Percentiles rank a stretch among this genome's conserved stretches.
phyloP scores from a whole-genome alignment of 2,329 filamentous ascomycete species.

The Ascochyta pisi region DNA sequence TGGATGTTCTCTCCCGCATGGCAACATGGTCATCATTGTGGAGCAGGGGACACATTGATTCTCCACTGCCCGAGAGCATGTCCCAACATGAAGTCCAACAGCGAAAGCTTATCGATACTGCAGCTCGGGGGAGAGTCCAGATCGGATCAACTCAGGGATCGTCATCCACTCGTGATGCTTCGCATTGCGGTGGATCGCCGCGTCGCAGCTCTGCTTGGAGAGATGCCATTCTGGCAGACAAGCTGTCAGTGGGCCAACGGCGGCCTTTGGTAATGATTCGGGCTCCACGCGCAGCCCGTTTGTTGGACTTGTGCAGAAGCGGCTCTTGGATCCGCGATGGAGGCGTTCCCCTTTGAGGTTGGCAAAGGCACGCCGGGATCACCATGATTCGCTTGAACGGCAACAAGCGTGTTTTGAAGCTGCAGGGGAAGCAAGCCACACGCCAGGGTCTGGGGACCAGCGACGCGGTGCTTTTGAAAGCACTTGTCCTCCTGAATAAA shows the following conservation, averaged over 20 bases:
- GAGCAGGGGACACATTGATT: conserved; percentile 10
- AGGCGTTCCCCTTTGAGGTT: conserved; percentile 17
- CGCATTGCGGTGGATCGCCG: neutral
- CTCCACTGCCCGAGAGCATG: conserved; percentile 8
- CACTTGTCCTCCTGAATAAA: conserved; percentile 18
- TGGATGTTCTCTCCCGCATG: conserved; percentile 4
- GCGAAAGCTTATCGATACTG: conserved; percentile 26
- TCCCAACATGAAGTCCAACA: conserved; percentile 16
- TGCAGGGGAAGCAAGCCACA: conserved; percentile 20
- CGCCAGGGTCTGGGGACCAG: conserved; percentile 14
- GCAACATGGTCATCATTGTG: conserved; percentile 14
- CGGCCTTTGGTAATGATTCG: neutral
- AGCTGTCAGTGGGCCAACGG: conserved; percentile 14
- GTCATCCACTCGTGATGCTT: conserved; percentile 7
- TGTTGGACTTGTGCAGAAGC: conserved; percentile 13
- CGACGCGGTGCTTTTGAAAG: conserved; percentile 23
- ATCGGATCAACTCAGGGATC: conserved; percentile 36
- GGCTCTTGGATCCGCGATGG: conserved; percentile 15
- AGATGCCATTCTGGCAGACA: neutral
- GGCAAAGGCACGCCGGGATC: conserved; percentile 14
- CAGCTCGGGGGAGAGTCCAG: conserved; percentile 23
- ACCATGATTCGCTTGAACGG: conserved; percentile 32
- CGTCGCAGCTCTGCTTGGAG: neutral
- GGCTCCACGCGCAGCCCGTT: conserved; percentile 14
- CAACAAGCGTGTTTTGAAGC: conserved; percentile 14